Conservation (phyloP, 129 eudicot genomes). For the Deinandra increscens region DNA sequence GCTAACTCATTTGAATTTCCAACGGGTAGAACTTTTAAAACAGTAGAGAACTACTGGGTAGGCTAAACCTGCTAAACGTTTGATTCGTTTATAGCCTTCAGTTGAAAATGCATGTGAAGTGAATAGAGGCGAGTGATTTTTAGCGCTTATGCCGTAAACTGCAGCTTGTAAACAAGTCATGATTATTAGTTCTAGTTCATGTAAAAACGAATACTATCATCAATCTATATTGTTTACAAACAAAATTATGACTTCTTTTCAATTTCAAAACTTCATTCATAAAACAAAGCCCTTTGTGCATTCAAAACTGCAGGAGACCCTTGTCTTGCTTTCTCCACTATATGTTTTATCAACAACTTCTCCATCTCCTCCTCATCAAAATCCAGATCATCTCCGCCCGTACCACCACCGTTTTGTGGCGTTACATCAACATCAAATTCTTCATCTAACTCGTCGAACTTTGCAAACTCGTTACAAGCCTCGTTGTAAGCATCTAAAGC, state of each 20-base stretch:
- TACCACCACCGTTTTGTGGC: not conserved
- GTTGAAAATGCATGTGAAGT: too few species aligned
- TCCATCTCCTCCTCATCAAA: slow-evolving; percentile 41
- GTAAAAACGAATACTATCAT: not conserved
- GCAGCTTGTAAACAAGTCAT: too few species aligned
- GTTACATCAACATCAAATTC: slow-evolving; percentile 24
- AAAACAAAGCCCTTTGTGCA: slow-evolving; percentile 63
- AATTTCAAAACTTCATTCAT: slow-evolving; percentile 25
- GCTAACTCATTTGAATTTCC: too few species aligned
- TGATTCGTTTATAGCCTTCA: too few species aligned
- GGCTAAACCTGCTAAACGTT: too few species aligned
- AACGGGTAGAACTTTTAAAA: too few species aligned
- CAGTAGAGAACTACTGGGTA: too few species aligned
- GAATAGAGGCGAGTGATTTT: too few species aligned
- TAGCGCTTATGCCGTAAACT: too few species aligned
- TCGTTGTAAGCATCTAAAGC: slow-evolving; percentile 81
- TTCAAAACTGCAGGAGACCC: slow-evolving; percentile 79
- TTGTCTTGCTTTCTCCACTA: slow-evolving; percentile 78
- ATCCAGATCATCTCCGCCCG: not conserved
- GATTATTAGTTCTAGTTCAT: not conserved
- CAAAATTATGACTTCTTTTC: slow-evolving; percentile 14
- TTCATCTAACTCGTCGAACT: slow-evolving; percentile 48
- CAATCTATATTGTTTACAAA: slow-evolving; percentile 18
- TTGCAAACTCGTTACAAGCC: slow-evolving; percentile 52
- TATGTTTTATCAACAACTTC: slow-evolving; percentile 66